Base-by-base conservation (phyloP, 495 filamentous ascomycete genomes). In the Articulospora tetracladia region DNA sequence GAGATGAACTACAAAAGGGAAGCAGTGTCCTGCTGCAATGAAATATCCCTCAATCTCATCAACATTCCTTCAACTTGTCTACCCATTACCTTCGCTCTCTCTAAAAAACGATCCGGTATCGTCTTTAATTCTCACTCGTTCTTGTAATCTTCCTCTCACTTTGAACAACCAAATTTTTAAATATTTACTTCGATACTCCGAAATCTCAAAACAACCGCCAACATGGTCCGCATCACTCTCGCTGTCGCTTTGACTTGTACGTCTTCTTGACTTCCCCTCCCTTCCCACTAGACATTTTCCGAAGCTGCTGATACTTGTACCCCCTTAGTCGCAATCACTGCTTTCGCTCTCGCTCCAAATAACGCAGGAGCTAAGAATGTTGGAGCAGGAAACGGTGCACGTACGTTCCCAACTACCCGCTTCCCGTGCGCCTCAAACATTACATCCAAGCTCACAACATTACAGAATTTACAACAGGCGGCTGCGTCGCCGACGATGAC, bases 381-480 rank as follows among this genome's bases (percentile, higher is more conserved):
- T 10, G 75, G 75, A 47, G 71, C 73, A 48, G 75, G 74, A 53
- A 19, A 55, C 11, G 74, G 71, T 7, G 26, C 24, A 4, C 75
- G 39, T 44, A 44, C 39, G 39, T 44, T 17, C 39, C 39, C 15
- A n/a, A 7, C 15, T n/a, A n/a, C 17, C 39, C 39, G n/a, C n/a
- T 17, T 3, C n/a, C 15, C 39, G n/a, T 44, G 8, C 17, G 3
- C 39, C 39, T 3, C 39, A 44, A n/a, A 3, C 39, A 7, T 11
- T 3, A 44, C 8, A 44, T 11, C 11, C 39, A 44, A 7, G 3
- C 10, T 11, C 39, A 15, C 10, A n/a, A 3, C 39, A 15, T n/a
- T 44, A 7, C 39, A 44, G 39, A 77, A 63, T 77, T 77, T 67
- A 77, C 76, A 61, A 74, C 73, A 19, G 76, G 75, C 1, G 68